phyloP scores from a whole-genome alignment of 768 basidiomycete genomes.

The Leccinum imitatum region DNA sequence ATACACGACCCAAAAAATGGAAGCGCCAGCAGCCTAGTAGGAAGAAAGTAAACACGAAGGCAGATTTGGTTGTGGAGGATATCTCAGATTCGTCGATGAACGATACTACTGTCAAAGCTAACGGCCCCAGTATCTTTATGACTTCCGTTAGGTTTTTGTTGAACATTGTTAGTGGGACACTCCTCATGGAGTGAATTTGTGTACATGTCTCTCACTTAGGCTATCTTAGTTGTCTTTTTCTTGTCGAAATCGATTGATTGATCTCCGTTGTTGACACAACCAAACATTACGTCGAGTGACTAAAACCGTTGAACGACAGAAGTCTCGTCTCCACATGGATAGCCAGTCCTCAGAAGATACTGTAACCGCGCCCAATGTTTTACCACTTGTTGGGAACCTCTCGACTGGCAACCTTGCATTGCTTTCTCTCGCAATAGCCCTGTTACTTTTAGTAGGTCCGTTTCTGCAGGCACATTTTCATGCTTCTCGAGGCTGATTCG shows the following conservation, averaged over 20 bases:
- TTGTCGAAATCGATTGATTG: not conserved
- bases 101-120: not conserved
- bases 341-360: conserved; percentile 6
- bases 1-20: too few species aligned
- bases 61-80: not conserved
- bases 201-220: not conserved
- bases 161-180: conserved; percentile 1
- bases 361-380: conserved; percentile 34
- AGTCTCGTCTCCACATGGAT: conserved; percentile 14
- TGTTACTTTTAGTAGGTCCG: conserved; percentile 45
- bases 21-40: not conserved
- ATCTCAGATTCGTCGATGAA: not conserved
- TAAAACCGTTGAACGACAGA: not conserved
- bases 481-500: conserved; percentile 17
- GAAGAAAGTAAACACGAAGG: not conserved
- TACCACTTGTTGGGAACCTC: conserved; percentile 36
- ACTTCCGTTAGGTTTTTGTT: conserved; percentile 1
- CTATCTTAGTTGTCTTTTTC: not conserved
- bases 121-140: not conserved
- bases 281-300: conserved; percentile 18
- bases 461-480: conserved; percentile 10
- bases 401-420: conserved; percentile 40
- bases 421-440: conserved; percentile 44
- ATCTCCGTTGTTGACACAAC: conserved; percentile 1
- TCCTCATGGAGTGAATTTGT: not conserved